A percentile compares a stretch with the other conserved stretches of the same genome.
These are phyloP conservation scores for Trametes versicolor DNA, from an alignment of 1,284 basidiomycete genomes.

Conservation along the genomic window DNA sequence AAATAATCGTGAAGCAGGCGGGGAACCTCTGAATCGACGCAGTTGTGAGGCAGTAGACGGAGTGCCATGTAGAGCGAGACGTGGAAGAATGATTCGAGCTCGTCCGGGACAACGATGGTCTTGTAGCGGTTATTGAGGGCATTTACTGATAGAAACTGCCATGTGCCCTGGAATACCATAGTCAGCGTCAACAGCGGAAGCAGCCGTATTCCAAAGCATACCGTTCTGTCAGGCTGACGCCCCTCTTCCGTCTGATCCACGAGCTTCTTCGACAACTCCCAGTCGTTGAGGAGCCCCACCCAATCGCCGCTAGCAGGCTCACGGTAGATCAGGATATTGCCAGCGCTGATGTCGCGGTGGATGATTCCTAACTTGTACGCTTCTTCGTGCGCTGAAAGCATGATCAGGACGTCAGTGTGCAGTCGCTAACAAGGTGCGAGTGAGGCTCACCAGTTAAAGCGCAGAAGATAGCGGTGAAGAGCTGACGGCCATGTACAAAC, in stretches of 20 bases:
- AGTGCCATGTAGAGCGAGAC: constrained; percentile 8
- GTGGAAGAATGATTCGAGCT: constrained; percentile 20
- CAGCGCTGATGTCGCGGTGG: constrained; percentile 22
- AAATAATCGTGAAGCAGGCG: constrained; percentile 6
- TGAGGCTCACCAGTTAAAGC: background rate
- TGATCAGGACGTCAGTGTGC: background rate
- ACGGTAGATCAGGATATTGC: background rate
- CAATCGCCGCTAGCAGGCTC: background rate
- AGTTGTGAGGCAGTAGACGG: constrained; percentile 16
- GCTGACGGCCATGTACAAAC: background rate
- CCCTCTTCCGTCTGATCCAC: background rate
- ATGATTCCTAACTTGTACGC: constrained; percentile 17
- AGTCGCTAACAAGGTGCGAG: background rate
- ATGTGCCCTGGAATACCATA: constrained; percentile 17
- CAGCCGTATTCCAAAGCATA: background rate
- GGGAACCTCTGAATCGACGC: background rate
- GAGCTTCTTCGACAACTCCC: constrained; percentile 25
- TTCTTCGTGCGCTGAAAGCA: constrained; percentile 10
- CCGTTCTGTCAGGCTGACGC: constrained; percentile 14
- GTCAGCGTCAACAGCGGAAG: background rate
- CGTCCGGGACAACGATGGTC: constrained; percentile 6
- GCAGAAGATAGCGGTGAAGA: background rate
- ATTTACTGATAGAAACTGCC: constrained; percentile 11
- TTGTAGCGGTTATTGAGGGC: background rate
- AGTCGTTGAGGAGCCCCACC: constrained; percentile 20